Evolutionary conservation across 164 flowering plant genomes (phyloP).

Genomic region (Tetrastigma voinierianum): DNA sequence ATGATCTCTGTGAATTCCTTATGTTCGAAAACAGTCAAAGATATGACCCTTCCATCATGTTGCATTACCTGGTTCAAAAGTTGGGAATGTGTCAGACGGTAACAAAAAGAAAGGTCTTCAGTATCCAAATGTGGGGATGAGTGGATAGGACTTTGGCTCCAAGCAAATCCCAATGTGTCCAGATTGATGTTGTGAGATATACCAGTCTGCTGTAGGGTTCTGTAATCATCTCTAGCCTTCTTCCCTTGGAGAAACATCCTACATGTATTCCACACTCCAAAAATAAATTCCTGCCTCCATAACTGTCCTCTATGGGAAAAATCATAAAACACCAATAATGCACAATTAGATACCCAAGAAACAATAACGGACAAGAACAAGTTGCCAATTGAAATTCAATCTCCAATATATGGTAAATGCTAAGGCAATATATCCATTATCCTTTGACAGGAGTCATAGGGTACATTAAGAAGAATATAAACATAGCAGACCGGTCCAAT

Average conservation of each 20-base stretch:
- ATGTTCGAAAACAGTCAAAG: background rate
- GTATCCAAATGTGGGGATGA: slow-evolving; percentile 30
- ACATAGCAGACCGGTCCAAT: too few relatives aligned
- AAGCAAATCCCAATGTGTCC: slow-evolving; percentile 72
- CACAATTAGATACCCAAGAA: background rate
- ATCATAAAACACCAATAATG: background rate
- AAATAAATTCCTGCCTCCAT: slow-evolving; percentile 76
- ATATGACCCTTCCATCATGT: background rate
- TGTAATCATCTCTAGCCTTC: slow-evolving; percentile 77
- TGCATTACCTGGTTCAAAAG: slow-evolving; percentile 47
- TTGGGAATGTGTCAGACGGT: slow-evolving; percentile 27
- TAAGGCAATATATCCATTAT: background rate
- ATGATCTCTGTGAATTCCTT: too few relatives aligned
- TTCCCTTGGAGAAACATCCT: slow-evolving; percentile 73
- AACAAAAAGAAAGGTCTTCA: slow-evolving; percentile 33
- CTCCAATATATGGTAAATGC: too few relatives aligned
- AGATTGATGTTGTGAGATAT: slow-evolving; percentile 52
- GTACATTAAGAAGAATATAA: too few relatives aligned
- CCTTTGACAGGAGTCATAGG: background rate
- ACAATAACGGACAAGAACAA: background rate
- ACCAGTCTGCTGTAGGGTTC: slow-evolving; percentile 73
- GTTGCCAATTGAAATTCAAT: too few relatives aligned
- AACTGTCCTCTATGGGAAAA: slow-evolving; percentile 62
- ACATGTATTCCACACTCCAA: slow-evolving; percentile 71
- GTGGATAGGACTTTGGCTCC: slow-evolving; percentile 56